These are phyloP conservation scores for Candida sojae DNA, from an alignment of 1,139 yeast species.

Conservation along the genomic window DNA sequence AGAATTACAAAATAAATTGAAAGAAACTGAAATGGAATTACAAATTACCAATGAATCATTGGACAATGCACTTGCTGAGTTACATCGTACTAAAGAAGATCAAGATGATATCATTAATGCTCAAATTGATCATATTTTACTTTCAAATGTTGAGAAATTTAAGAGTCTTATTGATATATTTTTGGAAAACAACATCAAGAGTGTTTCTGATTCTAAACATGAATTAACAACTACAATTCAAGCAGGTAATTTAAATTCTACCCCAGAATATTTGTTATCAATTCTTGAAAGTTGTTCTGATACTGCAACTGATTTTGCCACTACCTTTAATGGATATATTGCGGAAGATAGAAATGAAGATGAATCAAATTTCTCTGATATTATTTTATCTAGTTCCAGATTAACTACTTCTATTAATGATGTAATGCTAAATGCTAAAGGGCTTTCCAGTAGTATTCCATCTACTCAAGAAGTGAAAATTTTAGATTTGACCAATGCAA, in stretches of 20 bases:
- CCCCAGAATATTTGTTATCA: conserved; percentile 72
- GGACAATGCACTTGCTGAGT: conserved; percentile 68
- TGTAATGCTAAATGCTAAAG: conserved; percentile 69
- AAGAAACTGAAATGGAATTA: conserved; percentile 75
- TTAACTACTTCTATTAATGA: conserved; percentile 69
- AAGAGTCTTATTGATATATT: conserved; percentile 70
- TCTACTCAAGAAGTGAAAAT: conserved; percentile 57
- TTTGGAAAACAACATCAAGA: conserved; percentile 65
- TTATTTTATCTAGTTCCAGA: conserved; percentile 67
- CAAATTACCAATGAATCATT: conserved; percentile 80
- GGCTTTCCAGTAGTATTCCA: conserved; percentile 58
- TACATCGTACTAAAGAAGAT: conserved; percentile 57
- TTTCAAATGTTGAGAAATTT: conserved; percentile 53
- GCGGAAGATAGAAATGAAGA: conserved; percentile 80
- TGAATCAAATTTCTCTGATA: conserved; percentile 53
- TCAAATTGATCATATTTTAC: conserved; percentile 56
- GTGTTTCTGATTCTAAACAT: conserved; percentile 72
- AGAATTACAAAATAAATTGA: conserved; percentile 50
- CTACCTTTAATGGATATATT: conserved; percentile 72
- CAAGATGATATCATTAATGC: conserved; percentile 58
- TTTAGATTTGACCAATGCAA: conserved; percentile 50
- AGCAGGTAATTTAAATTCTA: conserved; percentile 78
- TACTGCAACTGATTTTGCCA: conserved; percentile 78
- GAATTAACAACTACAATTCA: conserved; percentile 80
- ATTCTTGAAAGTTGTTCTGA: conserved; percentile 72